Conservation (phyloP, 805 yeast species). For the Yamadazyma scolyti region DNA sequence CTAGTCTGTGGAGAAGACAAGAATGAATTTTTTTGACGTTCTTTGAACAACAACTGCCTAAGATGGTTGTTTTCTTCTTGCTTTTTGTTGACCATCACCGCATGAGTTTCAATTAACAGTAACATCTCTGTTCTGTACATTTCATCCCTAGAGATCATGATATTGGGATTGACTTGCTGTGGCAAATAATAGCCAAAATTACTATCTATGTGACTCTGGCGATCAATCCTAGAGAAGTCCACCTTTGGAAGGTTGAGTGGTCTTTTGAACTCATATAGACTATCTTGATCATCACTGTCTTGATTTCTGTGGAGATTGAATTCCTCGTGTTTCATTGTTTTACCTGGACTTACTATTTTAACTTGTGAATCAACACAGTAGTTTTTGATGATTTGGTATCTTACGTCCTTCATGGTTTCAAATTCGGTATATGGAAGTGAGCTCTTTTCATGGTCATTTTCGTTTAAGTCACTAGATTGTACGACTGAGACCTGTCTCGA, state of each 20-base stretch:
- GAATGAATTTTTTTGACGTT: constrained; percentile 16
- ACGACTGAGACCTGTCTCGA: constrained; percentile 3
- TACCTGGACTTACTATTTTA: constrained; percentile 10
- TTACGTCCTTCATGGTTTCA: constrained; percentile 13
- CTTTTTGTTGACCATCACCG: constrained; percentile 18
- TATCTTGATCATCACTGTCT: constrained; percentile 1
- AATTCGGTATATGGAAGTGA: constrained; percentile 7
- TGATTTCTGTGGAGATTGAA: background rate
- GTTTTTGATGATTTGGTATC: constrained; percentile 8
- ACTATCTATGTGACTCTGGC: background rate
- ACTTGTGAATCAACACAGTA: constrained; percentile 4
- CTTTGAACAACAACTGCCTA: constrained; percentile 18
- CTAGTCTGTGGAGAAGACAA: constrained; percentile 9
- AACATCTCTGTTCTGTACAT: constrained; percentile 21
- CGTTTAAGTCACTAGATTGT: constrained; percentile 2
- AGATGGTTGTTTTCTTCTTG: constrained; percentile 22
- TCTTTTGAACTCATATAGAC: constrained; percentile 1
- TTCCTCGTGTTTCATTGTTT: background rate
- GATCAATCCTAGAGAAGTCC: constrained; percentile 1
- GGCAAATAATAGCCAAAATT: background rate
- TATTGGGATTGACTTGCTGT: background rate
- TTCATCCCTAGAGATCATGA: constrained; percentile 8
- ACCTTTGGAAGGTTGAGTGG: constrained; percentile 3
- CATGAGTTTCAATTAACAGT: constrained; percentile 19
- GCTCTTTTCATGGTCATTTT: constrained; percentile 2